Base-by-base conservation (phyloP, 768 basidiomycete genomes). In the Guyanaporus albipodus region DNA sequence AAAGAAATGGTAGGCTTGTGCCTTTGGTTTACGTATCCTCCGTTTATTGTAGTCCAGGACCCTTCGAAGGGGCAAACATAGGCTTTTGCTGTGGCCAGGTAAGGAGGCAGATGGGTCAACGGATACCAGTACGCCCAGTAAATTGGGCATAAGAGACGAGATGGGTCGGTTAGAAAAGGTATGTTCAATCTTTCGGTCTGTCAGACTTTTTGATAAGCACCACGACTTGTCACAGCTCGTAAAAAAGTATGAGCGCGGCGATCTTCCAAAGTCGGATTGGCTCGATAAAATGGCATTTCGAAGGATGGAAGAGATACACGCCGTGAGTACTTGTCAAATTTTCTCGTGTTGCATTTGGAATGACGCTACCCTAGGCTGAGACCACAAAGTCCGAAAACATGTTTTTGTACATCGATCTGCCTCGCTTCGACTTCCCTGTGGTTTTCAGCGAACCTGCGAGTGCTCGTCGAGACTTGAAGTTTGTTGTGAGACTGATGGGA, bases 101-200 rank as follows among this genome's bases (percentile, higher is more conserved):
- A 70, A 79, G 22, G 87, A 91, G 59, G 96, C 91, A 4, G 95
- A 97, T 64, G 90, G 91, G 0, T 83, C 83, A 0, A 73, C 78
- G 19, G 84, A 95, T 34, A 78, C 85, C 0, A 74, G 78, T 2
- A 99, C 96, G 2, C 93, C 93, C 0, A 95, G 91, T 63, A 97
- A 96, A 59, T 61, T 85, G 15, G 83, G 78, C 37, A 70, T 73
- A 1, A 76, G 79, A 49, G 96, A 99, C 59, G 96, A 98, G 66
- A 93, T 95, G 90, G 96, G 93, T 4, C 73, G 94, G 36, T 66
- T 99, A 38, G 94, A 98, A 67, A 91, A 91, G 79, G 91, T 88
- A 35, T 23, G 70, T 35, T 27, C 19, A 6, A 27, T 28, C 19
- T 17, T 4, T 29, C 18, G 8, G 19, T 40, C 7, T 14, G 10